phyloP scores from a whole-genome alignment of 1,139 yeast species.

The Yamadazyma atmosphaerica region DNA sequence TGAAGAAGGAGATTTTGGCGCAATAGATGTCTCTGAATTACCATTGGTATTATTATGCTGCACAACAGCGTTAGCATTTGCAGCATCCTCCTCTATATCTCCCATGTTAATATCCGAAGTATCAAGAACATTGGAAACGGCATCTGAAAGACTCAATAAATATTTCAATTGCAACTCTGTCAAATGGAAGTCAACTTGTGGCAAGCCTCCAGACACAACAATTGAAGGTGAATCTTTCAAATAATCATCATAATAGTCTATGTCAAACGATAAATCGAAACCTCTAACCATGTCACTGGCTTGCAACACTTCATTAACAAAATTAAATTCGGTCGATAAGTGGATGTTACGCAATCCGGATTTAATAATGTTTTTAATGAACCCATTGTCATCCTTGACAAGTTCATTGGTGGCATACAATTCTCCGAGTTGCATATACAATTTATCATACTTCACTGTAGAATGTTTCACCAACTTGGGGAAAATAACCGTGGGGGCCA shows the following conservation, averaged over 20 bases:
- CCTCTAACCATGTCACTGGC: slow-evolving; percentile 65
- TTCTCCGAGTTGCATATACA: slow-evolving; percentile 83
- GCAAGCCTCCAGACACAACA: slow-evolving; percentile 57
- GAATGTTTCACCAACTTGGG: slow-evolving; percentile 58
- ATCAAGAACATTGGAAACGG: slow-evolving; percentile 55
- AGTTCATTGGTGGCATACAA: slow-evolving; percentile 70
- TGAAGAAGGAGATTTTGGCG: not conserved
- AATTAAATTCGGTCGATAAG: slow-evolving; percentile 59
- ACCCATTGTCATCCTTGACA: slow-evolving; percentile 16
- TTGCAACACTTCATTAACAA: slow-evolving; percentile 49
- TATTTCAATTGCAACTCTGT: slow-evolving; percentile 78
- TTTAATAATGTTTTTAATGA: slow-evolving; percentile 47
- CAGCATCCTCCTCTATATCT: slow-evolving; percentile 68
- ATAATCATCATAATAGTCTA: slow-evolving; percentile 53
- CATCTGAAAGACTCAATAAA: slow-evolving; percentile 54
- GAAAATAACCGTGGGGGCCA: slow-evolving; percentile 81
- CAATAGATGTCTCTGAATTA: not conserved
- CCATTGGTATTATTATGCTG: slow-evolving; percentile 22
- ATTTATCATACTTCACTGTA: slow-evolving; percentile 49
- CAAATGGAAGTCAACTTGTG: slow-evolving; percentile 64
- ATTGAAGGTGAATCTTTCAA: slow-evolving; percentile 49
- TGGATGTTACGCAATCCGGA: slow-evolving; percentile 76
- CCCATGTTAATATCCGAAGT: slow-evolving; percentile 38
- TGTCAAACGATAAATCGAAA: slow-evolving; percentile 63
- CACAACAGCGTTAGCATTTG: slow-evolving; percentile 49